Evolutionary conservation across 306 rosid species (phyloP).

Genomic region (Sesbania bispinosa): DNA sequence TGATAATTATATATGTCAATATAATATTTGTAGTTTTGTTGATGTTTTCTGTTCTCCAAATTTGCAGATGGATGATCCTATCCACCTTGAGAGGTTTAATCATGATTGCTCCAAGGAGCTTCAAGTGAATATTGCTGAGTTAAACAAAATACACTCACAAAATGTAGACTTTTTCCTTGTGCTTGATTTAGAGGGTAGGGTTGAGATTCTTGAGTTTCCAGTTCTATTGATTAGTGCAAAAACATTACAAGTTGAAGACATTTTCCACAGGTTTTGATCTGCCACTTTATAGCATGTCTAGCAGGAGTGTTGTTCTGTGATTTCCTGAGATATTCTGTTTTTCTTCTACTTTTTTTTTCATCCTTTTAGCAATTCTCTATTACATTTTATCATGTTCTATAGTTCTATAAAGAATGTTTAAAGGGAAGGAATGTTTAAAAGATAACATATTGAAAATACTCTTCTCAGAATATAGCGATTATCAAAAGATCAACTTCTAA

Average conservation of each 20-base stretch:
- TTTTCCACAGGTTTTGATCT: slow-evolving; percentile 89
- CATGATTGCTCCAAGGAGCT: slow-evolving; percentile 80
- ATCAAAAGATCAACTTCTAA: neutral
- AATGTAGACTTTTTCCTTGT: slow-evolving; percentile 79
- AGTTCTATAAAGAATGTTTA: neutral
- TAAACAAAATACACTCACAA: slow-evolving; percentile 45
- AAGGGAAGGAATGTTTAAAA: neutral
- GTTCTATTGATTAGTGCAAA: slow-evolving; percentile 70
- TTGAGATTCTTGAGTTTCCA: slow-evolving; percentile 97
- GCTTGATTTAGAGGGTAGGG: slow-evolving; percentile 95
- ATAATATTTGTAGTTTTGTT: neutral
- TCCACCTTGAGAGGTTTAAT: slow-evolving; percentile 72
- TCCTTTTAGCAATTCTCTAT: neutral
- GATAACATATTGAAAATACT: neutral
- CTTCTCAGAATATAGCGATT: neutral
- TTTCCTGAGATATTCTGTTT: slow-evolving; percentile 1
- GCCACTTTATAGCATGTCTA: slow-evolving; percentile 22
- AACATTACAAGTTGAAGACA: slow-evolving; percentile 62
- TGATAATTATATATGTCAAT: neutral
- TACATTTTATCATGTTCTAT: neutral
- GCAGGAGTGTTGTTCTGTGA: slow-evolving; percentile 11
- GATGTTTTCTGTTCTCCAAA: neutral
- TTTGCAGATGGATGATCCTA: slow-evolving; percentile 80
- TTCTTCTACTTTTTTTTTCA: neutral
- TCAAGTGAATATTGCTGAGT: slow-evolving; percentile 42